phyloP scores from a whole-genome alignment of 257 asterid genomes.

The Jasminum sambac region DNA sequence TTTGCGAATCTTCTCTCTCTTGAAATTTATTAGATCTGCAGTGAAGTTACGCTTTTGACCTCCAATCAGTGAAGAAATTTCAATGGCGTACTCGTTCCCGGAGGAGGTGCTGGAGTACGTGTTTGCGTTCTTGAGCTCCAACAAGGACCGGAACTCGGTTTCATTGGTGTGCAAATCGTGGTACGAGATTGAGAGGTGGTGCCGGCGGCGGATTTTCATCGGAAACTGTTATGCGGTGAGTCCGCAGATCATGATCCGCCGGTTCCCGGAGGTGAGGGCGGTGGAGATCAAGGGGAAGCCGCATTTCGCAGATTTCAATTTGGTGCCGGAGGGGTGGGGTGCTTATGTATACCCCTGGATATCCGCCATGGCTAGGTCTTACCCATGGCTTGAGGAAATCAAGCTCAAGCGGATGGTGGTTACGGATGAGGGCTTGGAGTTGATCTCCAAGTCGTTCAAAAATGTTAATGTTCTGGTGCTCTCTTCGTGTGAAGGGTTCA shows the following conservation, averaged over 20 bases:
- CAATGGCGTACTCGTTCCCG: conserved; percentile 78
- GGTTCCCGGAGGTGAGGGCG: conserved; percentile 78
- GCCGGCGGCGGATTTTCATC: conserved; percentile 68
- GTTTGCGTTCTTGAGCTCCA: conserved; percentile 59
- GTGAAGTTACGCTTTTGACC: conserved; percentile 40
- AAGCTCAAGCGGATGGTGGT: conserved; percentile 89
- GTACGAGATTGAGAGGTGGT: conserved; percentile 93
- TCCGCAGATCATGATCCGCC: conserved; percentile 65
- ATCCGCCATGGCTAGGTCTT: conserved; percentile 62
- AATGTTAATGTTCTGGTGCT: conserved; percentile 76
- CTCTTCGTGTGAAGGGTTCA: conserved; percentile 82
- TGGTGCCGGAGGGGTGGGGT: conserved; percentile 96
- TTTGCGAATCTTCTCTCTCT: not conserved
- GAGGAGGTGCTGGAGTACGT: conserved; percentile 92
- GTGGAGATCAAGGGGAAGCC: conserved; percentile 89
- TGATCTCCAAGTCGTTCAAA: conserved; percentile 73
- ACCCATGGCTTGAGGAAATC: conserved; percentile 79
- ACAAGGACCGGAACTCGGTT: conserved; percentile 75
- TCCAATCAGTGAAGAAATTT: conserved; percentile 11
- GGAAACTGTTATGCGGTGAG: conserved; percentile 88
- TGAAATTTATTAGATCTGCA: conserved; percentile 9
- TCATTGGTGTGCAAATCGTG: conserved; percentile 90
- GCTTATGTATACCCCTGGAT: conserved; percentile 74
- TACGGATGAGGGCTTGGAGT: conserved; percentile 74
- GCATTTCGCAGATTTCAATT: conserved; percentile 87